Evolutionary conservation across 2,329 filamentous ascomycete genomes (phyloP).

Genomic region (Diaporthe vexans): DNA sequence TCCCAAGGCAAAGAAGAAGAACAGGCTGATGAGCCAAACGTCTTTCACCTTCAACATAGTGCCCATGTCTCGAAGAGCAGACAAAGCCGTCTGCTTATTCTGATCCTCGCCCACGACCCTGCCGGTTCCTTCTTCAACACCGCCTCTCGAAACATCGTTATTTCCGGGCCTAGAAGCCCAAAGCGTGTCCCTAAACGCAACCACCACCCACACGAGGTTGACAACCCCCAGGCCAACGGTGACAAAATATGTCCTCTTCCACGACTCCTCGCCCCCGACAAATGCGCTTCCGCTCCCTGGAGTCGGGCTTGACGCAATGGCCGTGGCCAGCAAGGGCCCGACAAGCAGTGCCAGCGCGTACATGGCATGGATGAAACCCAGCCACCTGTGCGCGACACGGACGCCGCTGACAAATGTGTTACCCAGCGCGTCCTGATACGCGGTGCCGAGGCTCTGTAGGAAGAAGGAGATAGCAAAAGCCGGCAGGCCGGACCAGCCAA

Average conservation of each 20-base stretch:
- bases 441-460: conserved; percentile 70
- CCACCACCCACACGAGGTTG: conserved; percentile 62
- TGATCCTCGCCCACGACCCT: conserved; percentile 48
- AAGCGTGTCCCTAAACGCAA: conserved; percentile 65
- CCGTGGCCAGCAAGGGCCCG: conserved; percentile 67
- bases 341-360: conserved; percentile 70
- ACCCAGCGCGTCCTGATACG: conserved; percentile 73
- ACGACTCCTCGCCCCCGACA: conserved; percentile 47
- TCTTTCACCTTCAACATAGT: conserved; percentile 51
- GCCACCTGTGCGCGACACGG: conserved; percentile 68
- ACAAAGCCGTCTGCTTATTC: conserved; percentile 56
- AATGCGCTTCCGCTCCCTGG: conserved; percentile 44
- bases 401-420: conserved; percentile 71
- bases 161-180: conserved; percentile 46
- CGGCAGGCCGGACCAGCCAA: conserved; percentile 62
- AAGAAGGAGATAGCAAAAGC: conserved; percentile 72
- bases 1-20: conserved; percentile 76
- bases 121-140: conserved; percentile 38
- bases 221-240: conserved; percentile 65
- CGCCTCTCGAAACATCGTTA: background rate
- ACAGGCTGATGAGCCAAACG: conserved; percentile 72
- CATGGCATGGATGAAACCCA: conserved; percentile 75
- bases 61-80: conserved; percentile 52
- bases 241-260: conserved; percentile 70
- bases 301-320: conserved; percentile 57